Conservation (phyloP, 139 green algal genomes). For the Auxenochlorella protothecoides region DNA sequence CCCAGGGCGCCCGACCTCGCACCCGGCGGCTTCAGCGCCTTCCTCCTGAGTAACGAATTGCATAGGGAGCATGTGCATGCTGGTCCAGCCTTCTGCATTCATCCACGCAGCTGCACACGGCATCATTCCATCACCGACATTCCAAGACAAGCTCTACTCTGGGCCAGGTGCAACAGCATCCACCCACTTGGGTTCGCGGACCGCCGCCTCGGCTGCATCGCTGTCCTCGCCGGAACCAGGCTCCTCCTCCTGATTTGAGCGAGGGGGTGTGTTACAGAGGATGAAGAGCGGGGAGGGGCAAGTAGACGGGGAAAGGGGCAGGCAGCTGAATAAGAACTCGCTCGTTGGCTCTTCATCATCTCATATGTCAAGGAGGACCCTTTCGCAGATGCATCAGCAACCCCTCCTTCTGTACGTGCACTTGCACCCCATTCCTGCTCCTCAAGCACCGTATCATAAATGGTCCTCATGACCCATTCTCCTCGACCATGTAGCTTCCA, state of each 20-base stretch:
- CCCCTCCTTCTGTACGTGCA: neutral
- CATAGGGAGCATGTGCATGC: neutral
- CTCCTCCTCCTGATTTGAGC: too few relatives aligned
- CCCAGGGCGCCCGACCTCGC: conserved; percentile 12
- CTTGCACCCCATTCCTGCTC: neutral
- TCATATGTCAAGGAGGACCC: neutral
- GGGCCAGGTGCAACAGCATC: too few relatives aligned
- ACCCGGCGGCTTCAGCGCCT: conserved; percentile 32
- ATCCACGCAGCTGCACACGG: neutral
- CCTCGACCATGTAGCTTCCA: too few relatives aligned
- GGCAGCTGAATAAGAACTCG: too few relatives aligned
- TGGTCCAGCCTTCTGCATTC: neutral
- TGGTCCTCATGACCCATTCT: neutral
- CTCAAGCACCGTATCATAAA: neutral
- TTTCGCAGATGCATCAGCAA: neutral
- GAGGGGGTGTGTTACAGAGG: too few relatives aligned
- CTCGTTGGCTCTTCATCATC: conserved; percentile 16
- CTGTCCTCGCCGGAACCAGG: conserved; percentile 9
- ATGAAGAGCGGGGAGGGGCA: too few relatives aligned
- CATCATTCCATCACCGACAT: neutral
- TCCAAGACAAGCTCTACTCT: too few relatives aligned
- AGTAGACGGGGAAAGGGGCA: too few relatives aligned
- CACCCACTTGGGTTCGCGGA: too few relatives aligned
- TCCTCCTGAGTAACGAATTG: conserved; percentile 16
- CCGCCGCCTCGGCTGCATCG: conserved; percentile 17